Evolutionary conservation across 805 yeast genomes (phyloP).

Genomic region (Metschnikowia peoriensis): DNA sequence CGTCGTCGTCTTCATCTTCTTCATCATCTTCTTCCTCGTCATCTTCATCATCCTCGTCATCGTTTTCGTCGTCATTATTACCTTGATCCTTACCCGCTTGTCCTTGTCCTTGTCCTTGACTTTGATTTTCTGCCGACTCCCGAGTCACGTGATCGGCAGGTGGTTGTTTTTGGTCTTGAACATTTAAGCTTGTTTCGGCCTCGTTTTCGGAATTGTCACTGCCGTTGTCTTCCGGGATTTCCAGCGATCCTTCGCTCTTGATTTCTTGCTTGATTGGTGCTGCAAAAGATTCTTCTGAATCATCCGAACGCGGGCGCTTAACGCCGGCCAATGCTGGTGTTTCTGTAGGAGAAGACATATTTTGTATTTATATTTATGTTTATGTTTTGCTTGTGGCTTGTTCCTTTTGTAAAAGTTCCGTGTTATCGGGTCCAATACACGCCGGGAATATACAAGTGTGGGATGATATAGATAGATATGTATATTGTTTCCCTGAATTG

Average conservation of each 20-base stretch:
- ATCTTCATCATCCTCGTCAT: conserved; percentile 42
- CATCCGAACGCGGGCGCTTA: conserved; percentile 13
- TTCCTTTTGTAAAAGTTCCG: background rate
- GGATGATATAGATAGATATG: too few species aligned
- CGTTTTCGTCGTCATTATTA: conserved; percentile 18
- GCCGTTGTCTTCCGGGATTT: background rate
- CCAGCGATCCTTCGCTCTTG: conserved; percentile 18
- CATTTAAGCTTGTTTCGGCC: background rate
- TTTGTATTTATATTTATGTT: background rate
- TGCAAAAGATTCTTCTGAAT: background rate
- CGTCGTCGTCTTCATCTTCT: conserved; percentile 52
- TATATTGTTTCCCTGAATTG: too few species aligned
- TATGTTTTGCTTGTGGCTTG: background rate
- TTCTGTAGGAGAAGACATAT: conserved; percentile 5
- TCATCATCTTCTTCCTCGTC: conserved; percentile 50
- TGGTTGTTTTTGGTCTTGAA: background rate
- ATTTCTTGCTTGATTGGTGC: conserved; percentile 17
- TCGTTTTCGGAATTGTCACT: conserved; percentile 1
- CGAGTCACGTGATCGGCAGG: background rate
- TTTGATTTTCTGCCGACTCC: conserved; percentile 6
- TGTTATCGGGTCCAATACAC: background rate
- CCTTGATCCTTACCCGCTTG: background rate
- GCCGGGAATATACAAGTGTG: background rate
- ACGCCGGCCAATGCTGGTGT: conserved; percentile 5
- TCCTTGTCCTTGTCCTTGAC: conserved; percentile 11